A percentile compares a stretch with the other conserved stretches of the same genome.
Evolutionary conservation across 805 yeast genomes (phyloP).

Genomic region (Wickerhamiella lipophila): DNA sequence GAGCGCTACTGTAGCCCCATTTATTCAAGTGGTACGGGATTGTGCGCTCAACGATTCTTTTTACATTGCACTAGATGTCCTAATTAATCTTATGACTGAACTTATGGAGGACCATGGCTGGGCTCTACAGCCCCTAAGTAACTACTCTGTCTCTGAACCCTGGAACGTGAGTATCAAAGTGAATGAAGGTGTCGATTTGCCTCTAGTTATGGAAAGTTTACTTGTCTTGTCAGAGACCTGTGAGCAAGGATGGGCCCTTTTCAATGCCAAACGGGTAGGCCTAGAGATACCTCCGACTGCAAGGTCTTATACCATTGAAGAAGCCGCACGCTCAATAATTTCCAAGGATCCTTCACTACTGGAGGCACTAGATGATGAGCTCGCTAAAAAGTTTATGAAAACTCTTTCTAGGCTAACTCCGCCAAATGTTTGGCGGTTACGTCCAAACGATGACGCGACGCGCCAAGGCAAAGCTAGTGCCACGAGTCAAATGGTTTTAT

Average conservation of each 20-base stretch:
- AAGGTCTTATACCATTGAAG: background rate
- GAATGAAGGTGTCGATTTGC: background rate
- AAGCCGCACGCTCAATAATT: background rate
- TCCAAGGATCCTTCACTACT: background rate
- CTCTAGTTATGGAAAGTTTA: background rate
- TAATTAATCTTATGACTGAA: background rate
- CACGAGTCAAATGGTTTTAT: background rate
- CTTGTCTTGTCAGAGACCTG: background rate
- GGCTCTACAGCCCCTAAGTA: background rate
- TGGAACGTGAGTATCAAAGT: background rate
- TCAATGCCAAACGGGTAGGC: background rate
- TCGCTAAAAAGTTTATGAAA: background rate
- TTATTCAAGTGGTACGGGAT: background rate
- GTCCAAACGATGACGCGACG: background rate
- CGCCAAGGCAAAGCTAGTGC: background rate
- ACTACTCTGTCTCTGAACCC: background rate
- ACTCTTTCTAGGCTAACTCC: background rate
- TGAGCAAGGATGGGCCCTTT: background rate
- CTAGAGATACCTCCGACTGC: background rate
- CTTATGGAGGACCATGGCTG: conserved; percentile 7
- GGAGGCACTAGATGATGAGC: background rate
- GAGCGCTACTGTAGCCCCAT: background rate
- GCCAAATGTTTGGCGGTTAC: background rate
- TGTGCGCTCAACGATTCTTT: background rate
- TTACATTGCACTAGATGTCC: background rate